Evolutionary conservation across 2,329 filamentous ascomycete genomes (phyloP).

Genomic region (Colletotrichum sp.): DNA sequence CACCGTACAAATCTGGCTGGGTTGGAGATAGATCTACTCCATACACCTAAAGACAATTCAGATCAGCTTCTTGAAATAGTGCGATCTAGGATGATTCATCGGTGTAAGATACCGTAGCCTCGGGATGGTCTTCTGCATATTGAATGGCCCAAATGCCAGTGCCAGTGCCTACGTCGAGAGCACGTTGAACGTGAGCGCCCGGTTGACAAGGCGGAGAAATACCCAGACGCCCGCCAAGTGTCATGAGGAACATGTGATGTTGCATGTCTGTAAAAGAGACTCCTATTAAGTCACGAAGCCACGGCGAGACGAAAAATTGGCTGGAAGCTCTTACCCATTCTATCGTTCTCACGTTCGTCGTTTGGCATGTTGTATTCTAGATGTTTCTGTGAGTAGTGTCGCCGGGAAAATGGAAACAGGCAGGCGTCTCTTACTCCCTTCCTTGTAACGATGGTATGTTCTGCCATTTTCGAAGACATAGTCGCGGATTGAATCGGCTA

Average conservation of each 20-base stretch:
- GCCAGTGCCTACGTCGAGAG: background rate
- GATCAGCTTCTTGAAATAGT: background rate
- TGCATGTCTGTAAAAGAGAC: background rate
- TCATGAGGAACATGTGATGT: background rate
- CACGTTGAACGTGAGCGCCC: background rate
- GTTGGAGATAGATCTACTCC: background rate
- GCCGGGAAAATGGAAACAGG: background rate
- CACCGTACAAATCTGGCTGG: background rate
- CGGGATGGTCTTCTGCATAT: background rate
- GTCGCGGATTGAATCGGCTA: background rate
- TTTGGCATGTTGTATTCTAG: background rate
- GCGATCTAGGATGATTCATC: accelerated
- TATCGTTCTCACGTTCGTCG: background rate
- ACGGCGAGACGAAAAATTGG: background rate
- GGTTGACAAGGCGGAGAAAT: background rate
- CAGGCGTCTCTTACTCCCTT: background rate
- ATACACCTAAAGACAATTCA: background rate
- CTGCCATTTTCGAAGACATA: background rate
- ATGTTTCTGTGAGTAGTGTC: background rate
- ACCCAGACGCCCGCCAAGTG: background rate
- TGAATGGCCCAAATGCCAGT: background rate
- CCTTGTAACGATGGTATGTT: background rate
- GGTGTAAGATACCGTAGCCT: background rate
- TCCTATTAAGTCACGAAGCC: background rate
- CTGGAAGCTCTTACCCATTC: background rate